Base-by-base conservation (phyloP, 2,329 filamentous ascomycete species). In the Aspergillus sp. region DNA sequence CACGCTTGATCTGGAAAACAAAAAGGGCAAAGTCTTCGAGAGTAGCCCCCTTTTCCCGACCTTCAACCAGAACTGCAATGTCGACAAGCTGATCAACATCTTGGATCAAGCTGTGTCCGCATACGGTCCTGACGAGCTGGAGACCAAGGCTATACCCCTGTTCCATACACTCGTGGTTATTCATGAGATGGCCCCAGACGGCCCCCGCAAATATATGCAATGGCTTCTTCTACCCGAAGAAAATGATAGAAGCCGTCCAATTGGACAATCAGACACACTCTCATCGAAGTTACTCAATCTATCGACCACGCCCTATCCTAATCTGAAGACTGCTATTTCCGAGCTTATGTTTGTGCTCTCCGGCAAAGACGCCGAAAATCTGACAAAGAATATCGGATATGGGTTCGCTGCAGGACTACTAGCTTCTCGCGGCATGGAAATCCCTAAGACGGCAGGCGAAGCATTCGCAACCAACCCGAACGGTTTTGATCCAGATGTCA, bases 361-460 rank as follows among this genome's bases (percentile, higher is more conserved):
- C 0, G 89, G 89, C 64, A 90, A 88, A 68, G 88, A 97, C 68
- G 86, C 93, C 0, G 84, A 84, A 15, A 89, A 83, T 30, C 95
- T 97, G 70, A 90, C 98, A 0, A 84, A 90, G 54, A 97, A 97
- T 67, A 91, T 99, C 11, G 95, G 95, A 0, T 99, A 96, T 72
- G 95, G 95, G 0, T 96, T 91, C 71, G 95, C 95, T 0, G 91
- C 92, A 0, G 95, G 95, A 0, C 96, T 95, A 72, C 80, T 99
- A 15, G 89, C 93, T 78, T 89, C 90, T 64, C 90, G 94, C 63
- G 91, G 95, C 58, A 87, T 98, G 11, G 83, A 88, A 0, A 81
- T 96, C 21, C 91, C 92, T 0, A 82, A 87, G 60, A 87, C 83
- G 57, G 85, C 87, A 1, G 78, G 86, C 8, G 84, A 88, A 66